Percentiles rank a stretch among this genome's conserved stretches.
phyloP scores from a whole-genome alignment of 371 early-diverging fungal species.

The Mucor lusitanicus region DNA sequence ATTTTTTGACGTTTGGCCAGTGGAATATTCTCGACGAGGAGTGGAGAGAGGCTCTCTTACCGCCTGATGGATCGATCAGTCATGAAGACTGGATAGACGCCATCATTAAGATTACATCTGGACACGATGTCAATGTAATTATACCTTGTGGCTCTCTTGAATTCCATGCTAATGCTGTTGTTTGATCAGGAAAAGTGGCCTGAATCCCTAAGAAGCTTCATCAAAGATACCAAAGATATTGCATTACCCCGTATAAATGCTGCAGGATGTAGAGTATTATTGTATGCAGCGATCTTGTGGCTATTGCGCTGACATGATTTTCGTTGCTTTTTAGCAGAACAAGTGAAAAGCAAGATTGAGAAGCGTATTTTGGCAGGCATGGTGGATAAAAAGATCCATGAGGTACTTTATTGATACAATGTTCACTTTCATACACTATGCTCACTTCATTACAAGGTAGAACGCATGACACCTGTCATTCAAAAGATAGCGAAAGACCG shows the following conservation, averaged over 20 bases:
- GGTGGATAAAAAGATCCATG: constrained; percentile 75
- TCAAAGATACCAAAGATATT: constrained; percentile 21
- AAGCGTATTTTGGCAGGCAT: constrained; percentile 61
- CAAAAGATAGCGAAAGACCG: constrained; percentile 45
- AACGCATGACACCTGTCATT: constrained; percentile 62
- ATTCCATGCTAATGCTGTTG: not conserved
- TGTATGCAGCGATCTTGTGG: not conserved
- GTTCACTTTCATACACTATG: not conserved
- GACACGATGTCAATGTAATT: constrained; percentile 16
- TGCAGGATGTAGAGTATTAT: constrained; percentile 11
- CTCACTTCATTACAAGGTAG: constrained; percentile 40
- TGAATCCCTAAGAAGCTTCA: constrained; percentile 17
- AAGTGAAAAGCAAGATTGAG: constrained; percentile 15
- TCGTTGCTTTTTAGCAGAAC: not conserved
- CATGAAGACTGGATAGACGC: constrained; percentile 18
- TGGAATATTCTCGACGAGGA: constrained; percentile 39
- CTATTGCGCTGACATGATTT: not conserved
- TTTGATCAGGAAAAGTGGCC: constrained; percentile 28
- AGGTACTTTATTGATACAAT: constrained; percentile 21
- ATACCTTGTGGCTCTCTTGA: not conserved
- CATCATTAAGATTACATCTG: constrained; percentile 24
- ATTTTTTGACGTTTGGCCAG: constrained; percentile 44
- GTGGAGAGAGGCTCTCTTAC: constrained; percentile 38
- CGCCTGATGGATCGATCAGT: not conserved
- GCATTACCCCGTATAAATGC: constrained; percentile 21